phyloP scores from a whole-genome alignment of 257 asterid genomes.

The Rauvolfia tetraphylla region DNA sequence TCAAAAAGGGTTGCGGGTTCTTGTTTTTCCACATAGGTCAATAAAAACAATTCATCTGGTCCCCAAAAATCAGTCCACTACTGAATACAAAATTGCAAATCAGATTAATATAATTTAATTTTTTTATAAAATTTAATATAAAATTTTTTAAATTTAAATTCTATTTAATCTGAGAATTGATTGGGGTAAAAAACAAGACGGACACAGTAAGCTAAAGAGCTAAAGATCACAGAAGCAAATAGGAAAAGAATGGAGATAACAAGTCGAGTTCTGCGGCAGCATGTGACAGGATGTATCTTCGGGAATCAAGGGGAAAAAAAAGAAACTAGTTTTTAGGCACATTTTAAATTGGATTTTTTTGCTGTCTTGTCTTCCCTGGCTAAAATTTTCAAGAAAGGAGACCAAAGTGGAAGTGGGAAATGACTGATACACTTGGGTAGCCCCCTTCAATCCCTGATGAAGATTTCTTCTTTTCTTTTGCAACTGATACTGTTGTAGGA shows the following conservation, averaged over 20 bases:
- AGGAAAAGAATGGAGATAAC: background rate
- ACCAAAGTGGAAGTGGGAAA: background rate
- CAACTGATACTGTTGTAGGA: background rate
- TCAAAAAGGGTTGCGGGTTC: constrained; percentile 46
- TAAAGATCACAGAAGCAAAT: background rate
- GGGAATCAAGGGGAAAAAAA: background rate
- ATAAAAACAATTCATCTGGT: background rate
- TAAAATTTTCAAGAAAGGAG: background rate
- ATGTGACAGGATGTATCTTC: constrained; percentile 7
- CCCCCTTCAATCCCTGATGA: background rate
- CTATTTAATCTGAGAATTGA: too few species aligned
- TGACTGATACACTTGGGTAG: background rate
- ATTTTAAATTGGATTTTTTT: background rate
- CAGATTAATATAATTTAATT: too few species aligned
- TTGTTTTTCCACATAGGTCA: constrained; percentile 31
- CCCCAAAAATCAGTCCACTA: too few species aligned
- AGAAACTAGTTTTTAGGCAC: background rate
- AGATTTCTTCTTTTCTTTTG: background rate
- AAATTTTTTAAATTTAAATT: too few species aligned
- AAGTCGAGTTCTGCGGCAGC: background rate
- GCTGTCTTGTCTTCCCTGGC: background rate
- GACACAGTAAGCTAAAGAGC: background rate
- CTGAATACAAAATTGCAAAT: too few species aligned
- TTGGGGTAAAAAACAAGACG: background rate
- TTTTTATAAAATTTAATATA: too few species aligned